phyloP scores from a whole-genome alignment of 1,139 yeast genomes.

The Candida frijolesensis region DNA sequence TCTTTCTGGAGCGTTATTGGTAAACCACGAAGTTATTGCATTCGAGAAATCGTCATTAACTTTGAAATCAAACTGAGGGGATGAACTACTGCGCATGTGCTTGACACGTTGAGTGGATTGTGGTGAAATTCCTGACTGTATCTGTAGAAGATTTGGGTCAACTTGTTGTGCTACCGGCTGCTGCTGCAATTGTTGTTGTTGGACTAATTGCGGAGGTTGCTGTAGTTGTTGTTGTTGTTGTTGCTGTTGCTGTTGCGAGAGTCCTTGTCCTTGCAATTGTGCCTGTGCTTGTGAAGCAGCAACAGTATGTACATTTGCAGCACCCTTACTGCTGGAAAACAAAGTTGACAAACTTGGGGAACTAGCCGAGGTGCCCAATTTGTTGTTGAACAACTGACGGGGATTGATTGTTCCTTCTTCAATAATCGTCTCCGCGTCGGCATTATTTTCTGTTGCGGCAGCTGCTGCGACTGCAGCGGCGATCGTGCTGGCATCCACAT shows the following conservation, averaged over 20 bases:
- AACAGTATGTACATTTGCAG: slow-evolving; percentile 10
- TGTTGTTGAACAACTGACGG: slow-evolving; percentile 27
- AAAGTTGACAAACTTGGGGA: slow-evolving; percentile 18
- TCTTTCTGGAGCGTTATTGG: slow-evolving; percentile 4
- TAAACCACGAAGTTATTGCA: slow-evolving; percentile 11
- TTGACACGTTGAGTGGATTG: slow-evolving; percentile 3
- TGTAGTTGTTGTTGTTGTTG: slow-evolving; percentile 6
- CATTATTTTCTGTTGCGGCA: slow-evolving; percentile 16
- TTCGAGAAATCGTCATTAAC: slow-evolving; percentile 11
- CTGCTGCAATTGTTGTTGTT: slow-evolving; percentile 3
- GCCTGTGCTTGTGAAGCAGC: slow-evolving; percentile 7
- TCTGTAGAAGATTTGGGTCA: background rate
- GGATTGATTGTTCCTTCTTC: slow-evolving; percentile 38
- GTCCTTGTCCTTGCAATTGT: slow-evolving; percentile 3
- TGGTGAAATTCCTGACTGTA: slow-evolving; percentile 5
- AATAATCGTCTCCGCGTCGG: slow-evolving; percentile 9
- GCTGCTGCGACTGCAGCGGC: slow-evolving; percentile 14
- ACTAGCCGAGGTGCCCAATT: slow-evolving; percentile 18
- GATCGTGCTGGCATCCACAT: slow-evolving; percentile 12
- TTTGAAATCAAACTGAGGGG: slow-evolving; percentile 16
- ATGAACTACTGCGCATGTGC: slow-evolving; percentile 15
- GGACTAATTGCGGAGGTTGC: background rate
- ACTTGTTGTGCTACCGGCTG: background rate
- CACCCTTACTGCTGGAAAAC: slow-evolving; percentile 10
- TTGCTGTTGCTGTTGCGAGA: slow-evolving; percentile 8